phyloP scores from a whole-genome alignment of 2,329 filamentous ascomycete species.

The Cladosporium sp. region DNA sequence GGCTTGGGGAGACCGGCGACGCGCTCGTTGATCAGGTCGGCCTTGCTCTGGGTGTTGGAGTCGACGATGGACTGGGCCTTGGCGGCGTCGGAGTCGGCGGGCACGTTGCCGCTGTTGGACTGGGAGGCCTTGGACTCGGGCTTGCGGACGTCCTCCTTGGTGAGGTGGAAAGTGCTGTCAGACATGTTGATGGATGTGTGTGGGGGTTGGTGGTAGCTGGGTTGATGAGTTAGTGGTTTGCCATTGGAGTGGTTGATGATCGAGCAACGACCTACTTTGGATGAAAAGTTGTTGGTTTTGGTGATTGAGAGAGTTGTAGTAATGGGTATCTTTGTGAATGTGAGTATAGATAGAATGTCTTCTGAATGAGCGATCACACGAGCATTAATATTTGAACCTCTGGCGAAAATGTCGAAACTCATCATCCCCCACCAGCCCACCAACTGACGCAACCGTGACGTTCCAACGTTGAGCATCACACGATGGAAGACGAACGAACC shows the following conservation, averaged over 20 bases:
- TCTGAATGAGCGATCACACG: conserved; percentile 9
- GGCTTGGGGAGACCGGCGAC: conserved; percentile 77
- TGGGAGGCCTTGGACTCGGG: conserved; percentile 46
- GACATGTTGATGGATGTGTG: conserved; percentile 32
- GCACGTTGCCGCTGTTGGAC: conserved; percentile 45
- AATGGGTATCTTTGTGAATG: background rate
- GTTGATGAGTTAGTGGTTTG: conserved; percentile 5
- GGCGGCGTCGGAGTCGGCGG: conserved; percentile 49
- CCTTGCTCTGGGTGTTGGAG: conserved; percentile 50
- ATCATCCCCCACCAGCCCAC: conserved; percentile 9
- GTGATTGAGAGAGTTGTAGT: background rate
- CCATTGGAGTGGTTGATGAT: background rate
- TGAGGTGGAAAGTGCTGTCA: conserved; percentile 50
- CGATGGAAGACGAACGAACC: conserved; percentile 17
- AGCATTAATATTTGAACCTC: conserved; percentile 13
- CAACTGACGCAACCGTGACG: conserved; percentile 18
- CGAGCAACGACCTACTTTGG: background rate
- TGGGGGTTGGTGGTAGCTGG: conserved; percentile 2
- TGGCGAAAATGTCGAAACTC: conserved; percentile 1
- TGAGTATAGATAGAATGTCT: conserved; percentile 1
- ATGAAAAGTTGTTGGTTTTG: background rate
- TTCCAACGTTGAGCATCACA: conserved; percentile 7
- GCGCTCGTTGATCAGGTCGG: conserved; percentile 66
- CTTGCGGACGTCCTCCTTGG: conserved; percentile 53
- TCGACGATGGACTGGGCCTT: conserved; percentile 40